Evolutionary conservation across 345 rosid species (phyloP).

Genomic region (Pistacia vera): DNA sequence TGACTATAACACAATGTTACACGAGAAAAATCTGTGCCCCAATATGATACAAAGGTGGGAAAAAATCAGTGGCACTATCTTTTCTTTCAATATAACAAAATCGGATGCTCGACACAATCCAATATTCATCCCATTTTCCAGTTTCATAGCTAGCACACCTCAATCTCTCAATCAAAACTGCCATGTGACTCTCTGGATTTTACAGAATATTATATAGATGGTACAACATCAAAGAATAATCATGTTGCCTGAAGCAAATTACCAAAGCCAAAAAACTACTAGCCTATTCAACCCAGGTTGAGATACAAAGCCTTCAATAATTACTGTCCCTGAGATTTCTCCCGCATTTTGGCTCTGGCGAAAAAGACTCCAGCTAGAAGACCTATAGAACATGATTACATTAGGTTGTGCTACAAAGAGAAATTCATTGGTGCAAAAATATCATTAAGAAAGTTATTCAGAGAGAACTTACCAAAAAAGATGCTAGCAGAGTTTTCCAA

Average conservation of each 20-base stretch:
- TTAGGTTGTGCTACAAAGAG: constrained; percentile 5
- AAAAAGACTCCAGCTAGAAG: constrained; percentile 89
- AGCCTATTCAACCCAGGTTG: neutral
- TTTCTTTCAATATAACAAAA: constrained; percentile 11
- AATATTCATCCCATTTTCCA: neutral
- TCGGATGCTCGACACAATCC: neutral
- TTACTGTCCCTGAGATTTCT: constrained; percentile 46
- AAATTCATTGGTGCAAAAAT: neutral
- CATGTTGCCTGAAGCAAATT: neutral
- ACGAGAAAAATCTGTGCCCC: neutral
- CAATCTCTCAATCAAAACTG: constrained; percentile 6
- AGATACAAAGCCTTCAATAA: neutral
- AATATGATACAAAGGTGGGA: neutral
- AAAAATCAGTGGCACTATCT: constrained; percentile 6
- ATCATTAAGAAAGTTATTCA: neutral
- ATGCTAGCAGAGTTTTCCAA: constrained; percentile 93
- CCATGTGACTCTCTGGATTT: neutral
- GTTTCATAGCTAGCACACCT: too few relatives aligned
- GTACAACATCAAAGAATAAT: neutral
- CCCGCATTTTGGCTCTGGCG: constrained; percentile 88
- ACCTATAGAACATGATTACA: constrained; percentile 44
- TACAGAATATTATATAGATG: neutral
- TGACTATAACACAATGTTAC: neutral
- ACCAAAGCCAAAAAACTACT: neutral
- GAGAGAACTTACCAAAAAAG: constrained; percentile 66